Percentiles rank a stretch among this genome's conserved stretches.
phyloP scores from a whole-genome alignment of 2,329 filamentous ascomycete species.

The Fusarium sp. region DNA sequence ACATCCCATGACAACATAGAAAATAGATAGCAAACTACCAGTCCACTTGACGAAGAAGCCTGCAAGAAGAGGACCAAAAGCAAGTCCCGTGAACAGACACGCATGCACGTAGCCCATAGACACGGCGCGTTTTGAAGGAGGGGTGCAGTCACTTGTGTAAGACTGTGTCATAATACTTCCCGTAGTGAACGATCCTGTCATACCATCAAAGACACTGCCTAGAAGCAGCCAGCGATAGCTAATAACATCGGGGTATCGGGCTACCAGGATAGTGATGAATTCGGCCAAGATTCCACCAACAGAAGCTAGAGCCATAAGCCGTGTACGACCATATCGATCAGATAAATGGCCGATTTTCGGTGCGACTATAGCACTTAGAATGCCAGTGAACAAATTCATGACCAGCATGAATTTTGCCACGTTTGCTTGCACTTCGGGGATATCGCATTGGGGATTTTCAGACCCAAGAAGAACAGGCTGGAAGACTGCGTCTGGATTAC shows the following conservation, averaged over 20 bases:
- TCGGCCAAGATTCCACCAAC: conserved; percentile 80
- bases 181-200: conserved; percentile 89
- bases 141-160: conserved; percentile 89
- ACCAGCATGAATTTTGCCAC: conserved; percentile 84
- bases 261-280: conserved; percentile 80
- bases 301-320: conserved; percentile 77
- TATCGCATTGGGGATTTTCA: conserved; percentile 82
- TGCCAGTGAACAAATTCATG: conserved; percentile 77
- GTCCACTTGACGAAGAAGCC: conserved; percentile 83
- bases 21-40: conserved; percentile 80
- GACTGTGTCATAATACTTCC: conserved; percentile 81
- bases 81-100: conserved; percentile 88
- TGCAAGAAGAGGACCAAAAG: conserved; percentile 83
- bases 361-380: conserved; percentile 81
- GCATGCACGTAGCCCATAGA: conserved; percentile 92
- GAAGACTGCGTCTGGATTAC: conserved; percentile 69
- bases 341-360: conserved; percentile 87
- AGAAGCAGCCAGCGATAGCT: conserved; percentile 83
- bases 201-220: conserved; percentile 81
- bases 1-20: conserved; percentile 81
- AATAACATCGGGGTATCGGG: conserved; percentile 76
- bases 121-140: conserved; percentile 81
- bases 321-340: conserved; percentile 84
- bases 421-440: conserved; percentile 79
- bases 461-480: conserved; percentile 73